Conservation (phyloP, 2,329 filamentous ascomycete genomes). For the Ustilaginoidea virens region DNA sequence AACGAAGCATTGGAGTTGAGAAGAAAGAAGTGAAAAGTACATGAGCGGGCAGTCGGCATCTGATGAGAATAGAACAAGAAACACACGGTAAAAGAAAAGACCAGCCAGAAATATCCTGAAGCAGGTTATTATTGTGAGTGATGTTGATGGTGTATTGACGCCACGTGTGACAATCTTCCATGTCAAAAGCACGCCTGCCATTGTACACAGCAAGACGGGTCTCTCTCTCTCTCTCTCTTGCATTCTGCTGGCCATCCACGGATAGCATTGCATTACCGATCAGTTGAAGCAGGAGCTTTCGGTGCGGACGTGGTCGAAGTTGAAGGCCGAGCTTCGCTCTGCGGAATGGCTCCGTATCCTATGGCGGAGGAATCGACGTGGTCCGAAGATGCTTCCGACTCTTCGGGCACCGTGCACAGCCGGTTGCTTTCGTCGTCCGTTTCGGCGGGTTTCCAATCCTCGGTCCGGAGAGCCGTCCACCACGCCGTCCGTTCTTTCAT, state of each 20-base stretch:
- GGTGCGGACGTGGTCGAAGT: background rate
- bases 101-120: slow-evolving; percentile 2
- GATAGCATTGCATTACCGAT: no score
- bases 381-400: slow-evolving; percentile 10
- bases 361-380: slow-evolving; percentile 4
- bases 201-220: no score
- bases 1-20: slow-evolving; percentile 34
- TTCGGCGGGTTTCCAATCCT: slow-evolving; percentile 5
- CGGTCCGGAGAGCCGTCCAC: slow-evolving; percentile 14
- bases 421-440: slow-evolving; percentile 10
- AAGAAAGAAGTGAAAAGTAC: slow-evolving; percentile 9
- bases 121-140: no score
- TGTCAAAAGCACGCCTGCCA: no score
- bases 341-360: slow-evolving; percentile 8
- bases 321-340: background rate
- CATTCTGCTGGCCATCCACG: no score
- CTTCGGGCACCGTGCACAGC: slow-evolving; percentile 14
- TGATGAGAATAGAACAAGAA: background rate
- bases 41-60: background rate
- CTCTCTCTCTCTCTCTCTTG: no score
- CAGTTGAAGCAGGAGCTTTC: background rate
- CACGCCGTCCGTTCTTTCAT: slow-evolving; percentile 14
- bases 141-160: no score
- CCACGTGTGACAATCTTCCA: no score
- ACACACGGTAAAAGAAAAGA: background rate